phyloP scores from a whole-genome alignment of 2,329 filamentous ascomycete genomes.

The Esteya vermicola region DNA sequence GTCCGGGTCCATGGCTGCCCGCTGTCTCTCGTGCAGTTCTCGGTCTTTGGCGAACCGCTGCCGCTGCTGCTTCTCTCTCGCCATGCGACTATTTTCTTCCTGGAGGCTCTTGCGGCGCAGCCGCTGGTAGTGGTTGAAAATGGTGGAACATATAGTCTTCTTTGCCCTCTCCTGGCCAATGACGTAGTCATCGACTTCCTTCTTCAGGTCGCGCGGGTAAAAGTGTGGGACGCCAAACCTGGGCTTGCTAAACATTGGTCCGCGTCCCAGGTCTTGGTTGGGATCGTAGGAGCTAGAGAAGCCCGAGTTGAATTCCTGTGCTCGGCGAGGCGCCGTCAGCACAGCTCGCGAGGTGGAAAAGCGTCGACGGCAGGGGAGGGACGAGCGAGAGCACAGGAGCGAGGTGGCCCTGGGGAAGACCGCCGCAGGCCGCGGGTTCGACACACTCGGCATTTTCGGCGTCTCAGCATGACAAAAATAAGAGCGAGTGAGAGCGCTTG shows the following conservation, averaged over 20 bases:
- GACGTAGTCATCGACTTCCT: slow-evolving; percentile 87
- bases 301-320: slow-evolving; percentile 38
- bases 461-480: no score
- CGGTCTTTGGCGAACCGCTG: slow-evolving; percentile 60
- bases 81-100: slow-evolving; percentile 48
- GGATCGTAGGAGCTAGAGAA: slow-evolving; percentile 48
- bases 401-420: slow-evolving; percentile 2
- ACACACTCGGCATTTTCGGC: slow-evolving; percentile 7
- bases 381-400: not conserved
- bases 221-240: slow-evolving; percentile 47
- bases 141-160: slow-evolving; percentile 80
- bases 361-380: slow-evolving; percentile 5
- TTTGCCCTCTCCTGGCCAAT: slow-evolving; percentile 92
- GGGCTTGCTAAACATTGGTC: slow-evolving; percentile 44
- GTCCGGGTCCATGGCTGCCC: slow-evolving; percentile 62
- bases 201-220: slow-evolving; percentile 61
- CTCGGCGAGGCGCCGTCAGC: slow-evolving; percentile 22
- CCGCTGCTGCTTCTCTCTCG: slow-evolving; percentile 50
- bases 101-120: slow-evolving; percentile 66
- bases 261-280: slow-evolving; percentile 33
- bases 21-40: slow-evolving; percentile 34
- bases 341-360: slow-evolving; percentile 17
- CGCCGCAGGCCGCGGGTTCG: slow-evolving; percentile 6
- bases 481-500: no score
- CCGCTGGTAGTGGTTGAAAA: slow-evolving; percentile 94